Evolutionary conservation across 2,329 filamentous ascomycete genomes (phyloP).

Genomic region (Tolypocladium amazonense): DNA sequence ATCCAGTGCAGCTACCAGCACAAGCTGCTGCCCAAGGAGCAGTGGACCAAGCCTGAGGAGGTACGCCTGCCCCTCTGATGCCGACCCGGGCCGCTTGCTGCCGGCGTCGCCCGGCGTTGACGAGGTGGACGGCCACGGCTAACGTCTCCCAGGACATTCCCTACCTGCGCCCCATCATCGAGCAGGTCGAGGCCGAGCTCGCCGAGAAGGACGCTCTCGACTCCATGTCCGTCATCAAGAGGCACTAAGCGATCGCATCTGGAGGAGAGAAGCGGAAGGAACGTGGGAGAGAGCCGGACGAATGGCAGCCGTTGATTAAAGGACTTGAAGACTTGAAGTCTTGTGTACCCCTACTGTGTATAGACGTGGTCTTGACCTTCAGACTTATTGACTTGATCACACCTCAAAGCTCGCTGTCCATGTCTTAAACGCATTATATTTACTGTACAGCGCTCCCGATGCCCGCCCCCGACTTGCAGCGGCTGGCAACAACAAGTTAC

Average conservation of each 20-base stretch:
- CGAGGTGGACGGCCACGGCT: not conserved
- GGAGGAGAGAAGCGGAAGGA: not conserved
- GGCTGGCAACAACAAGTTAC: not conserved
- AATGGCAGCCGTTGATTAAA: not conserved
- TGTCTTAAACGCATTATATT: slow-evolving; percentile 5
- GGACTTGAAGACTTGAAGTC: slow-evolving; percentile 4
- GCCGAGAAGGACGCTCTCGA: slow-evolving; percentile 43
- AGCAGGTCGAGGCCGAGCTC: slow-evolving; percentile 36
- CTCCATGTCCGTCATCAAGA: slow-evolving; percentile 38
- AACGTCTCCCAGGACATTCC: slow-evolving; percentile 31
- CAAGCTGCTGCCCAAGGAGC: slow-evolving; percentile 51
- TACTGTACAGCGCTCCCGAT: slow-evolving; percentile 3
- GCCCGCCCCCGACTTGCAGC: not conserved
- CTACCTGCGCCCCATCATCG: slow-evolving; percentile 43
- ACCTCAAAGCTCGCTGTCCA: slow-evolving; percentile 1
- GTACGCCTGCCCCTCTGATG: slow-evolving; percentile 16
- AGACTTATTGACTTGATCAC: slow-evolving; percentile 7
- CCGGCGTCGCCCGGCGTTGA: not conserved
- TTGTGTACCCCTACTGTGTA: slow-evolving; percentile 8
- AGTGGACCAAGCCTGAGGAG: slow-evolving; percentile 49
- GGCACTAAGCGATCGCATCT: slow-evolving; percentile 24
- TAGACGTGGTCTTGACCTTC: slow-evolving; percentile 4
- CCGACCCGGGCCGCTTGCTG: not conserved
- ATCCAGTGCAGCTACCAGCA: slow-evolving; percentile 63
- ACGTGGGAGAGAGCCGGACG: not conserved